Evolutionary conservation across 2,329 filamentous ascomycete genomes (phyloP), one percentile per base, ranked within the genome.

Genomic region (Microdochium nivale): DNA sequence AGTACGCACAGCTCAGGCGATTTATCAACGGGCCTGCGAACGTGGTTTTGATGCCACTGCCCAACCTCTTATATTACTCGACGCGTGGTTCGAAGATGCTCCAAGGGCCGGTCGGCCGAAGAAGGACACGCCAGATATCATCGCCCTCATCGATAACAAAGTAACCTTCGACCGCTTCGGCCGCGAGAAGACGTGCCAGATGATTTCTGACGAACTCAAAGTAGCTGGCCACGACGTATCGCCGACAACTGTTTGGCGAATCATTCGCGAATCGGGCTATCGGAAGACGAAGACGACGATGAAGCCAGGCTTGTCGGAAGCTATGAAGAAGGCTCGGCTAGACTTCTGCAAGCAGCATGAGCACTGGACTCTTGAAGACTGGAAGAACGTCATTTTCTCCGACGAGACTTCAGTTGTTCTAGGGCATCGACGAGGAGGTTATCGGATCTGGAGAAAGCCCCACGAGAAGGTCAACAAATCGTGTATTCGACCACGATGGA

Each of bases 311-410:
- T 19, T 7, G 16, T 8, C 33, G 33, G 13, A 14, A 14, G 33
- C 5, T 7, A 37, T 37, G 30, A 14, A 19, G 7, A 37, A 37
- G 33, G 14, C 7, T 14, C 33, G 33, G 14, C 33, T 37, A 16
- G 33, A 37, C 7, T 37, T 37, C 33, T 37, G 3, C 33, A 14
- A 16, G 33, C 33, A 37, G 33, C 33, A 7, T 14, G 33, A 5
- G 16, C 5, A 37, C 16, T 37, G 33, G 14, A 37, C 33, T 8
- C 21, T 60, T 1, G 55, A 62, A 30, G 40, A 60, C 25, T 62
- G 47, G 49, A 60, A 60, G 47, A 55, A 56, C 32, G 50, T 60
- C 3, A 62, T 62, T 37, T 62, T 23, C 52, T 56, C 48, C 35
- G 54, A 61, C 52, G 52, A 62, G 33, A 61, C 52, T 9, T 54